Conservation (phyloP, 108 stramenopile genomes). For the Fragilariopsis cylindrus region DNA sequence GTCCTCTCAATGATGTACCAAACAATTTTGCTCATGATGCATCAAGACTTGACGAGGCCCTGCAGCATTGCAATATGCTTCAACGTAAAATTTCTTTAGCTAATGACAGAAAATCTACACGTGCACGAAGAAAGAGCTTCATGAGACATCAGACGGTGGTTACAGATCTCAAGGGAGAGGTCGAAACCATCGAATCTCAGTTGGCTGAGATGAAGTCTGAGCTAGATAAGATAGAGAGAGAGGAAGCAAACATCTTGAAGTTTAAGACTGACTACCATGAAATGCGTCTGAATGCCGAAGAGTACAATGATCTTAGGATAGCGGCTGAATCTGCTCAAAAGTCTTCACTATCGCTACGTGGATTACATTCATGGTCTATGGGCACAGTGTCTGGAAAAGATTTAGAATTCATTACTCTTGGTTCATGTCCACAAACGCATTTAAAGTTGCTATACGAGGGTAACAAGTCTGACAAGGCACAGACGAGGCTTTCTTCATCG, state of each 20-base stretch:
- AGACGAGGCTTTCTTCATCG: neutral
- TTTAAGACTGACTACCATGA: neutral
- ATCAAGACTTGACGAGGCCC: neutral
- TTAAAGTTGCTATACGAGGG: constrained; percentile 36
- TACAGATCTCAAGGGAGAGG: constrained; percentile 14
- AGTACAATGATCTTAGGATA: constrained; percentile 19
- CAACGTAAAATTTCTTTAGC: constrained; percentile 11
- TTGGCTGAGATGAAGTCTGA: neutral
- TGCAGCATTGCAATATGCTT: neutral
- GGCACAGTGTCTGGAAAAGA: constrained; percentile 29
- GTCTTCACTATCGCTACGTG: constrained; percentile 47
- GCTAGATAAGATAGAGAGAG: neutral
- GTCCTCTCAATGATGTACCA: constrained; percentile 13
- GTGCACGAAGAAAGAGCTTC: constrained; percentile 27
- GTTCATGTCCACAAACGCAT: constrained; percentile 30
- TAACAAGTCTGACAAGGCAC: neutral
- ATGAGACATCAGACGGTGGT: constrained; percentile 13
- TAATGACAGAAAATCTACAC: constrained; percentile 12
- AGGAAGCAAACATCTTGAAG: constrained; percentile 3
- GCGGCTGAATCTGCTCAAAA: constrained; percentile 40
- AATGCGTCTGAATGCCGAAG: constrained; percentile 3
- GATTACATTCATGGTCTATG: constrained; percentile 52
- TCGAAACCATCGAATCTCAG: constrained; percentile 9
- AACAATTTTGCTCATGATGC: neutral
- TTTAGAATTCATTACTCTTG: constrained; percentile 33